A percentile compares a stretch with the other conserved stretches of the same genome.
Conservation (phyloP, 1,139 yeast species). For the Yueomyces sp. region DNA sequence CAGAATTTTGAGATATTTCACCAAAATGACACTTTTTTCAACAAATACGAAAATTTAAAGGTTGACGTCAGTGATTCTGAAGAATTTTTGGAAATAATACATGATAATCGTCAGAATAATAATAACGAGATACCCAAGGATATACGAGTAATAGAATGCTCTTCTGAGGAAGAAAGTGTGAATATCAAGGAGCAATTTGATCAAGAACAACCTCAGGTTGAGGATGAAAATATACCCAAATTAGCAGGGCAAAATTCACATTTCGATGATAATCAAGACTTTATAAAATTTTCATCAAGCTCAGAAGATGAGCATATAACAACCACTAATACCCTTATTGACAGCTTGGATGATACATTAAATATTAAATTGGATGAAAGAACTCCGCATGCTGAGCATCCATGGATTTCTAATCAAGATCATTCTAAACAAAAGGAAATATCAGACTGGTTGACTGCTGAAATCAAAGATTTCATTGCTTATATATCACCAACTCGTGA, state of each 20-base stretch:
- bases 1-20: constrained; percentile 13
- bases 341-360: constrained; percentile 4
- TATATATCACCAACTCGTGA: constrained; percentile 77
- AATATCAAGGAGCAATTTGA: neutral
- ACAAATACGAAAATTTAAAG: constrained; percentile 1
- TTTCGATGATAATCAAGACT: constrained; percentile 29
- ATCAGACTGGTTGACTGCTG: constrained; percentile 81
- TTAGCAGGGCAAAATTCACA: constrained; percentile 2
- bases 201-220: neutral
- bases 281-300: constrained; percentile 25
- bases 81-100: neutral
- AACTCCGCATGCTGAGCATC: constrained; percentile 36
- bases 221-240: too few species aligned
- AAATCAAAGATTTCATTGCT: constrained; percentile 74
- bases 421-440: constrained; percentile 66
- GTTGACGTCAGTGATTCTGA: neutral
- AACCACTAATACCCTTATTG: constrained; percentile 12
- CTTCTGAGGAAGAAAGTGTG: neutral
- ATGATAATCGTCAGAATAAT: neutral
- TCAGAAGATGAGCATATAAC: constrained; percentile 16
- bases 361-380: neutral
- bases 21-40: constrained; percentile 11
- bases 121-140: neutral
- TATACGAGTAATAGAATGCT: neutral
- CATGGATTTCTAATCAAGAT: constrained; percentile 73